Evolutionary conservation across 2,329 filamentous ascomycete species (phyloP).

Genomic region (Aspergillus neoniger): DNA sequence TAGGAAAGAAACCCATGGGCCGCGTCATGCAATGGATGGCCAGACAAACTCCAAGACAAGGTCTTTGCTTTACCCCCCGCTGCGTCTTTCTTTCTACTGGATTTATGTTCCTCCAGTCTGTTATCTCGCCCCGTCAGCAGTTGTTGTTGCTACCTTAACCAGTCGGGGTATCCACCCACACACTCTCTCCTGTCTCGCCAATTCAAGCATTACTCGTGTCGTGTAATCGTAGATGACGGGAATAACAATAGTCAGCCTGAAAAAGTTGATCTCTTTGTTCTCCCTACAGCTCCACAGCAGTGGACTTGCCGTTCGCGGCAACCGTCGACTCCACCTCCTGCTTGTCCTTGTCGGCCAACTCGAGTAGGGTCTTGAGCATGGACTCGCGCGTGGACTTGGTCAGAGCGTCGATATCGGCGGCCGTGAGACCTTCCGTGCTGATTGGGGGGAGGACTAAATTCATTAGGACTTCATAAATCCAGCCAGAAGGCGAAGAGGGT

Average conservation of each 20-base stretch:
- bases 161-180: no score
- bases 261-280: neutral
- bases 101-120: neutral
- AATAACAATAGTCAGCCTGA: neutral
- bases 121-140: no score
- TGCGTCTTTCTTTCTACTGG: no score
- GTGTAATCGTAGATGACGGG: constrained; percentile 9
- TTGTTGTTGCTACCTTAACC: no score
- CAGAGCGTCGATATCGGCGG: constrained; percentile 76
- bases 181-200: no score
- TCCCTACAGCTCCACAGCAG: constrained; percentile 39
- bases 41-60: no score
- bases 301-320: constrained; percentile 30
- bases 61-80: no score
- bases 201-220: neutral
- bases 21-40: no score
- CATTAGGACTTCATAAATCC: neutral
- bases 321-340: constrained; percentile 21
- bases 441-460: constrained; percentile 75
- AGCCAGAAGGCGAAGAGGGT: neutral
- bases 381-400: constrained; percentile 67
- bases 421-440: constrained; percentile 68
- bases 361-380: constrained; percentile 66
- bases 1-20: neutral
- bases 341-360: constrained; percentile 39